A percentile compares a stretch with the other conserved stretches of the same genome.
Evolutionary conservation across 73 alveolate species (phyloP).

Genomic region (Uronychia setigera): DNA sequence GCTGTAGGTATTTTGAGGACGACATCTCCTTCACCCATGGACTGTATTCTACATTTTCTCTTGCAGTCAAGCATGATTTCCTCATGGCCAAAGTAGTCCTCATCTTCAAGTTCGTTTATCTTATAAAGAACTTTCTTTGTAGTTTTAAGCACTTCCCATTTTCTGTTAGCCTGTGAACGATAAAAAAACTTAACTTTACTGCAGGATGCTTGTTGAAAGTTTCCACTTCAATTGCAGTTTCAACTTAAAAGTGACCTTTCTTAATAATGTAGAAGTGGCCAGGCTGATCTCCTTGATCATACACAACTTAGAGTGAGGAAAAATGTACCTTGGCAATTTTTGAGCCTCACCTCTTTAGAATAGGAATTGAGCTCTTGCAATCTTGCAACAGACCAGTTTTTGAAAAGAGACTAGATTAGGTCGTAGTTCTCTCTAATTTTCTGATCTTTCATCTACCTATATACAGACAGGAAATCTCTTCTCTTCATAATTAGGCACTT

Average conservation of each 20-base stretch:
- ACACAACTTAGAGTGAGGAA: too few species aligned
- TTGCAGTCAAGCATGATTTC: conserved; percentile 25
- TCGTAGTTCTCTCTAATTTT: background rate
- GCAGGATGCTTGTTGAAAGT: conserved; percentile 40
- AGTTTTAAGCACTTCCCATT: conserved; percentile 47
- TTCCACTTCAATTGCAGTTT: conserved; percentile 39
- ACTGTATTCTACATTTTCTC: conserved; percentile 41
- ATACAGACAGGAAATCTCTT: background rate
- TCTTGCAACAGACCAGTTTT: background rate
- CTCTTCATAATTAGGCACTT: background rate
- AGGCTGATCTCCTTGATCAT: conserved; percentile 34
- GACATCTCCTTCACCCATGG: background rate
- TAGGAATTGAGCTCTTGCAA: background rate
- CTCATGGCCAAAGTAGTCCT: conserved; percentile 46
- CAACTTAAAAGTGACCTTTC: conserved; percentile 27
- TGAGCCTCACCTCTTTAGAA: background rate
- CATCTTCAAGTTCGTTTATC: conserved; percentile 18
- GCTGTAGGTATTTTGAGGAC: background rate
- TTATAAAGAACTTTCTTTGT: conserved; percentile 23
- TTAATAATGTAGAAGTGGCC: conserved; percentile 35
- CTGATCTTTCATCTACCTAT: background rate
- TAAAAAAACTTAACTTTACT: background rate
- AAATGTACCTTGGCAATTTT: background rate
- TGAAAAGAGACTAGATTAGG: background rate
- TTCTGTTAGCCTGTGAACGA: conserved; percentile 23